phyloP scores from a whole-genome alignment of 345 rosid genomes.

The Ricinus communis region DNA sequence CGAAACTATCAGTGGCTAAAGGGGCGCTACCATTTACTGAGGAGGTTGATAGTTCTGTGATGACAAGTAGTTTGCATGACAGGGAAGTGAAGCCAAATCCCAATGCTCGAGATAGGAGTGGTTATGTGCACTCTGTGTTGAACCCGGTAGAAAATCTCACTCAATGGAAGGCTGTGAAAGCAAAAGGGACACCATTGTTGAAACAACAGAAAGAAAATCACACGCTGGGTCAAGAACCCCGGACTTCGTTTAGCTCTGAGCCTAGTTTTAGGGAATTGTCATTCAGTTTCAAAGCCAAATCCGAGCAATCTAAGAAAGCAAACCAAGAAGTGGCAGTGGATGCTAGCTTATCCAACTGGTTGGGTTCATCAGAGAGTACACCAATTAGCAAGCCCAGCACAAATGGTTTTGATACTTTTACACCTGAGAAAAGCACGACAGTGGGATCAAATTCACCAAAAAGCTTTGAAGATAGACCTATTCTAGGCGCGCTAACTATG shows the following conservation, averaged over 20 bases:
- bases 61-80: constrained; percentile 2
- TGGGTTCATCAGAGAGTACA: constrained; percentile 61
- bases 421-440: constrained; percentile 45
- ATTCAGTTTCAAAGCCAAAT: constrained; percentile 42
- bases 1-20: background rate
- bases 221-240: constrained; percentile 25
- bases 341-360: constrained; percentile 94
- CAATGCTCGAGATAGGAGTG: constrained; percentile 46
- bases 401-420: constrained; percentile 18
- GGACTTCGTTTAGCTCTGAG: constrained; percentile 23
- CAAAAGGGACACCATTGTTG: constrained; percentile 44
- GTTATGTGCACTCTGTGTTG: constrained; percentile 61
- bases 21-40: background rate
- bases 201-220: constrained; percentile 71
- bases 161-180: constrained; percentile 85
- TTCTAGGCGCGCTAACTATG: constrained; percentile 78
- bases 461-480: constrained; percentile 77
- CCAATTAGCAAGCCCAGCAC: constrained; percentile 42
- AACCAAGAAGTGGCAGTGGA: constrained; percentile 57
- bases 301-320: constrained; percentile 41
- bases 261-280: constrained; percentile 34
- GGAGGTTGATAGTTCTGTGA: constrained; percentile 8
- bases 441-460: constrained; percentile 44
- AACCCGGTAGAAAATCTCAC: constrained; percentile 89
- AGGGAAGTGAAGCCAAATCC: constrained; percentile 35